Percentiles rank a stretch among this genome's conserved stretches.
phyloP scores from a whole-genome alignment of 139 green algal genomes.

The Limnomonas spitsbergensis region DNA sequence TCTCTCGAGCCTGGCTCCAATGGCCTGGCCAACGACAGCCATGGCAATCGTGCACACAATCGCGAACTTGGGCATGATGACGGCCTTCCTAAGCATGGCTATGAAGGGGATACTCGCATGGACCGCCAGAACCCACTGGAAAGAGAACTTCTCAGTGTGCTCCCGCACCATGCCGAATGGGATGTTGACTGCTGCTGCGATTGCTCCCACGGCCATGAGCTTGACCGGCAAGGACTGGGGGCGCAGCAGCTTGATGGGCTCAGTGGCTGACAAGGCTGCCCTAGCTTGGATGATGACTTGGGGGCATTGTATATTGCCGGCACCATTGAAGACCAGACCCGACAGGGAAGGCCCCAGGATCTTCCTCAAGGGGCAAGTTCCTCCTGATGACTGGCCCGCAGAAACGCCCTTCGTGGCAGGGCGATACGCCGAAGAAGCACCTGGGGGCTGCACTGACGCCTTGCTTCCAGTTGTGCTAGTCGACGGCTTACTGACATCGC shows the following conservation, averaged over 20 bases:
- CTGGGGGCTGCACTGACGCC: neutral
- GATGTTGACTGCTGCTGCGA: slow-evolving; percentile 66
- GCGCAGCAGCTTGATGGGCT: slow-evolving; percentile 65
- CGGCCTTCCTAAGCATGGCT: slow-evolving; percentile 78
- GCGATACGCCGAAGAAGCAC: neutral
- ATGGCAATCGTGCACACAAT: slow-evolving; percentile 63
- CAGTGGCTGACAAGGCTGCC: slow-evolving; percentile 59
- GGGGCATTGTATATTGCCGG: slow-evolving; percentile 65
- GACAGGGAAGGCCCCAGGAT: slow-evolving; percentile 49
- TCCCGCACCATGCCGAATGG: slow-evolving; percentile 76
- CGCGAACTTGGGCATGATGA: slow-evolving; percentile 66
- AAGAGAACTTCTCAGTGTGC: slow-evolving; percentile 82
- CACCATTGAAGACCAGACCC: slow-evolving; percentile 41
- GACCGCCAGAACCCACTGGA: slow-evolving; percentile 81
- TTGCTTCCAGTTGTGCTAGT: neutral
- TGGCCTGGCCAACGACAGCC: slow-evolving; percentile 57
- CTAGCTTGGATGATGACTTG: slow-evolving; percentile 67
- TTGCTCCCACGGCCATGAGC: slow-evolving; percentile 53
- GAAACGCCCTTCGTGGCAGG: neutral
- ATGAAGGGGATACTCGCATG: slow-evolving; percentile 87
- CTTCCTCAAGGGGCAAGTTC: slow-evolving; percentile 42
- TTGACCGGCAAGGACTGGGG: slow-evolving; percentile 60
- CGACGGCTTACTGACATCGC: neutral
- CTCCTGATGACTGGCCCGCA: neutral
- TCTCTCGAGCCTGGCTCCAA: slow-evolving; percentile 35